Percentiles rank a stretch among this genome's conserved stretches.
Conservation (phyloP, 306 rosid species). For the Lotus japonicus region DNA sequence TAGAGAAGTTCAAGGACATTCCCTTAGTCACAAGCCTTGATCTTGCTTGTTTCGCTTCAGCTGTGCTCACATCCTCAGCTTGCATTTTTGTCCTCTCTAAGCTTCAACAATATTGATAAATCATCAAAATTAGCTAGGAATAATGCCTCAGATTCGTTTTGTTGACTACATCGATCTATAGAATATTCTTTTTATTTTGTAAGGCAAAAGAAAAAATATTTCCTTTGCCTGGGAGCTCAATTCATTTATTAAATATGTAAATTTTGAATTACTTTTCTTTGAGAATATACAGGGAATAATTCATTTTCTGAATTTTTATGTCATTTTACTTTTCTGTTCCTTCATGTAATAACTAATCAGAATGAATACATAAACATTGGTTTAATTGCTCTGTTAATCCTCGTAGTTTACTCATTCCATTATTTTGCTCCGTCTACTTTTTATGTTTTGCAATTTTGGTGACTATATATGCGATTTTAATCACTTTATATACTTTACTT, state of each 20-base stretch:
- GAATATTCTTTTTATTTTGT: neutral
- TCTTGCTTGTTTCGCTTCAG: slow-evolving; percentile 45
- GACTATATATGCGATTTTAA: too few relatives aligned
- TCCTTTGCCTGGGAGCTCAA: neutral
- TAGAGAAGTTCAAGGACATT: slow-evolving; percentile 39
- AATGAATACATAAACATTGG: too few relatives aligned
- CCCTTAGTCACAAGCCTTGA: slow-evolving; percentile 35
- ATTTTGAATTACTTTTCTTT: neutral
- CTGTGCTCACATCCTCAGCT: slow-evolving; percentile 37
- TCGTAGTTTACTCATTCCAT: too few relatives aligned
- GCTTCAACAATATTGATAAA: neutral
- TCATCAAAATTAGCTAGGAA: neutral
- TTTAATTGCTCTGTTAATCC: too few relatives aligned
- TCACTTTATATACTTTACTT: too few relatives aligned
- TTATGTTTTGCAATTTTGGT: too few relatives aligned
- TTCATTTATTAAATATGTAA: neutral
- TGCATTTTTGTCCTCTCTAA: slow-evolving; percentile 36
- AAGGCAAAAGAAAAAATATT: neutral
- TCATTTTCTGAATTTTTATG: too few relatives aligned
- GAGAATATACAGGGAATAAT: too few relatives aligned
- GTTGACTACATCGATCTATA: too few relatives aligned
- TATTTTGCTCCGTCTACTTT: too few relatives aligned
- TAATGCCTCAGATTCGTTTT: neutral
- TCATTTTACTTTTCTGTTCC: too few relatives aligned
- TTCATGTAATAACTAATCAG: too few relatives aligned